These are phyloP conservation scores for Alternaria novae-zelandiae DNA, from an alignment of 2,329 filamentous ascomycete species.

Conservation along the genomic window DNA sequence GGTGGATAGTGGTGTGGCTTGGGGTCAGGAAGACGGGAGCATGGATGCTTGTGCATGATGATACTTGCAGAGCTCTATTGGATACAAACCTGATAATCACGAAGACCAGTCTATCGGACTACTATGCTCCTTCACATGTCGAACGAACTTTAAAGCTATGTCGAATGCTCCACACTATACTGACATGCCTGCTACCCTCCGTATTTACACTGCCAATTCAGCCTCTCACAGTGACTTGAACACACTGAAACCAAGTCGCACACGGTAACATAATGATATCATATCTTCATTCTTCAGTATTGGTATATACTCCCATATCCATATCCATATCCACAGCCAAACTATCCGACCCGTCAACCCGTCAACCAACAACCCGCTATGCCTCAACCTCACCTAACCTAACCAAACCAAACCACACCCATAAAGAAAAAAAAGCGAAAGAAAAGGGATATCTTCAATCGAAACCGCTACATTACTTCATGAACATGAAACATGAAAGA, in stretches of 20 bases:
- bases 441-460: neutral
- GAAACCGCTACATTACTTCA: conserved; percentile 5
- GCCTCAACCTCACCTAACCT: neutral
- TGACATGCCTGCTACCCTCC: neutral
- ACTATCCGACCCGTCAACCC: neutral
- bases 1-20: no score
- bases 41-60: neutral
- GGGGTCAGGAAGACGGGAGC: neutral
- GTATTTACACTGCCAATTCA: neutral
- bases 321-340: neutral
- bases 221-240: neutral
- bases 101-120: neutral
- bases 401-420: no score
- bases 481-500: conserved; percentile 1
- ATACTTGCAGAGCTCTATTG: neutral
- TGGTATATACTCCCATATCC: neutral
- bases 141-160: neutral
- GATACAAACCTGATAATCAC: neutral
- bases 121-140: neutral
- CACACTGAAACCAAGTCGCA: neutral
- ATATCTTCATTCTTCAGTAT: neutral
- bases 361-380: neutral
- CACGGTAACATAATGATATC: accelerated
- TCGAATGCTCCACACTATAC: neutral
- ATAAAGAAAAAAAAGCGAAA: neutral